Percentiles rank a stretch among this genome's conserved stretches.
Conservation (phyloP, 306 rosid genomes). For the Prinsepia uniflora region DNA sequence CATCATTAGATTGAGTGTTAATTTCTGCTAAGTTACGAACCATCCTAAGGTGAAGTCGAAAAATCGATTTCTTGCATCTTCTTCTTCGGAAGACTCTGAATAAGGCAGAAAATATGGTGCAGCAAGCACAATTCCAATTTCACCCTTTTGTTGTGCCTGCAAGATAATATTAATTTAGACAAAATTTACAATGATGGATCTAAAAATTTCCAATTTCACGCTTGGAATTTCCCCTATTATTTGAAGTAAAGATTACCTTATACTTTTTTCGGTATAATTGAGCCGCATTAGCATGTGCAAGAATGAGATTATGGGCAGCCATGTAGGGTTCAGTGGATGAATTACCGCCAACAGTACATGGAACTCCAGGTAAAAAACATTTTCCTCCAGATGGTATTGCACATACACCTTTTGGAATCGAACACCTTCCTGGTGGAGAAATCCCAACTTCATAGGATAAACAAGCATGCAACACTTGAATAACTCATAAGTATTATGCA, state of each 20-base stretch:
- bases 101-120: slow-evolving; percentile 24
- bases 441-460: slow-evolving; percentile 38
- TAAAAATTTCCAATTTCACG: too few relatives aligned
- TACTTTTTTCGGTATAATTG: slow-evolving; percentile 29
- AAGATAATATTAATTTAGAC: background rate
- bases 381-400: slow-evolving; percentile 31
- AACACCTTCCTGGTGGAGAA: slow-evolving; percentile 51
- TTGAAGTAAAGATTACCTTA: background rate
- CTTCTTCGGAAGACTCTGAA: slow-evolving; percentile 22
- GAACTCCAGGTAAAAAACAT: slow-evolving; percentile 28
- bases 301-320: slow-evolving; percentile 29
- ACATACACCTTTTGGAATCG: slow-evolving; percentile 32
- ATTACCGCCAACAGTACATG: slow-evolving; percentile 21
- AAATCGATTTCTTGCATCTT: slow-evolving; percentile 27
- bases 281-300: slow-evolving; percentile 31
- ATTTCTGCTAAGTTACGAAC: background rate
- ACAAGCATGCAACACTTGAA: background rate
- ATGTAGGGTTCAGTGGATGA: slow-evolving; percentile 33
- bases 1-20: background rate
- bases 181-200: background rate
- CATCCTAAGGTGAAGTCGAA: slow-evolving; percentile 33
- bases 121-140: slow-evolving; percentile 32
- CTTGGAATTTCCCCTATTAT: too few relatives aligned
- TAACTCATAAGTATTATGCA: too few relatives aligned
- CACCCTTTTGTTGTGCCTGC: slow-evolving; percentile 38